These are phyloP conservation scores for Phytophthora uliginosa DNA, from an alignment of 352 stramenopile genomes.

Conservation along the genomic window DNA sequence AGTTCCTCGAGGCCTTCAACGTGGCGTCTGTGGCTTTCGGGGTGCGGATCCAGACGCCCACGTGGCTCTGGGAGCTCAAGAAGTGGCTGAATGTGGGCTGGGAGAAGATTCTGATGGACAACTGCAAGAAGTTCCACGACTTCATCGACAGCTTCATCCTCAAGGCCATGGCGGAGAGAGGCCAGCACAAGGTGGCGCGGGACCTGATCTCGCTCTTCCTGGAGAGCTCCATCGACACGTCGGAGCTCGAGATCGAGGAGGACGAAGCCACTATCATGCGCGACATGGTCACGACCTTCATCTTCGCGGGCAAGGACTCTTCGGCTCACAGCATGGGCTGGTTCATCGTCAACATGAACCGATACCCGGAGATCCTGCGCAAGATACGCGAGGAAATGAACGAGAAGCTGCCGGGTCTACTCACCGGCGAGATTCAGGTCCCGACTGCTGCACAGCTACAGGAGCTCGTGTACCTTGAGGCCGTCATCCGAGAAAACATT, in stretches of 20 bases:
- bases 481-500: constrained; percentile 60
- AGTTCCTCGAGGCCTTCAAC: constrained; percentile 7
- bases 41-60: background rate
- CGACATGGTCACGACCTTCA: constrained; percentile 75
- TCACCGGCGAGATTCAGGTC: constrained; percentile 20
- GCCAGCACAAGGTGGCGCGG: background rate
- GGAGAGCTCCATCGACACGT: constrained; percentile 1
- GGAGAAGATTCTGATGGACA: constrained; percentile 5
- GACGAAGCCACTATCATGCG: constrained; percentile 47
- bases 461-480: constrained; percentile 61
- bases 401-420: constrained; percentile 34
- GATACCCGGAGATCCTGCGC: constrained; percentile 41
- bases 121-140: constrained; percentile 6
- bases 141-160: constrained; percentile 7
- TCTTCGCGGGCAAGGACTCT: constrained; percentile 76
- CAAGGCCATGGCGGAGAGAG: constrained; percentile 4
- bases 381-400: constrained; percentile 59
- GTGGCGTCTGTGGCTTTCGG: constrained; percentile 1
- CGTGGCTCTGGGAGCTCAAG: constrained; percentile 8
- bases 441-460: constrained; percentile 44
- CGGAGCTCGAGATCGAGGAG: constrained; percentile 12
- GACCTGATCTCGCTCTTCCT: constrained; percentile 3
- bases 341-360: constrained; percentile 52
- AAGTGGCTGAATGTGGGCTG: constrained; percentile 4
- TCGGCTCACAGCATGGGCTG: constrained; percentile 65